Evolutionary conservation across 2,329 filamentous ascomycete genomes (phyloP).

Genomic region (Diaporthe amygdali): DNA sequence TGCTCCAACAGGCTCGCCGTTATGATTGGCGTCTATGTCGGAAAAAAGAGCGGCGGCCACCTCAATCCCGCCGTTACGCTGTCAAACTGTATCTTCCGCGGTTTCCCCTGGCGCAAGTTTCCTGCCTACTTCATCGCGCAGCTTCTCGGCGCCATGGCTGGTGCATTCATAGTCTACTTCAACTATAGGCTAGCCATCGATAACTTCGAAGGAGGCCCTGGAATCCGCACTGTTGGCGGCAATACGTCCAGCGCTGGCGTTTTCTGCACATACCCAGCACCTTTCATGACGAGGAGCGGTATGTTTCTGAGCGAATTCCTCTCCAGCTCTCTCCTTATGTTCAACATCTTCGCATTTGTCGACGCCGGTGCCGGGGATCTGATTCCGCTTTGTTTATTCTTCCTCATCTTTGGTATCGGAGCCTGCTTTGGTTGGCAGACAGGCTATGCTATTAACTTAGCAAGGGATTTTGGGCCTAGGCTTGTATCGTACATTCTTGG

Average conservation of each 20-base stretch:
- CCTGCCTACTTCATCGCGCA: constrained; percentile 72
- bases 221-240: constrained; percentile 65
- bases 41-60: constrained; percentile 69
- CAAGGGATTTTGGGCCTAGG: constrained; percentile 73
- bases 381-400: constrained; percentile 69
- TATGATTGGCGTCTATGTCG: constrained; percentile 73
- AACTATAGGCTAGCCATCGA: constrained; percentile 72
- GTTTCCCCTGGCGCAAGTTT: constrained; percentile 72
- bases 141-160: constrained; percentile 69
- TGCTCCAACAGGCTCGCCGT: constrained; percentile 58
- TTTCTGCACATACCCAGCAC: constrained; percentile 75
- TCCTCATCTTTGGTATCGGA: constrained; percentile 75
- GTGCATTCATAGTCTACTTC: constrained; percentile 63
- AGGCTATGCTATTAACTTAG: constrained; percentile 77
- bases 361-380: constrained; percentile 63
- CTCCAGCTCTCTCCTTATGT: constrained; percentile 70
- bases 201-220: constrained; percentile 62
- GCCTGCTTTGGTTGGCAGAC: constrained; percentile 79
- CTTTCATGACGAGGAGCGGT: constrained; percentile 68
- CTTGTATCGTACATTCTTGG: constrained; percentile 71
- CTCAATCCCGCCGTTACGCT: constrained; percentile 76
- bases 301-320: constrained; percentile 78
- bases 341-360: constrained; percentile 73
- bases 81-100: constrained; percentile 70
- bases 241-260: constrained; percentile 69